These are phyloP conservation scores for Ophiocordyceps camponoti-saundersi DNA, from an alignment of 2,329 filamentous ascomycete genomes.

Conservation along the genomic window DNA sequence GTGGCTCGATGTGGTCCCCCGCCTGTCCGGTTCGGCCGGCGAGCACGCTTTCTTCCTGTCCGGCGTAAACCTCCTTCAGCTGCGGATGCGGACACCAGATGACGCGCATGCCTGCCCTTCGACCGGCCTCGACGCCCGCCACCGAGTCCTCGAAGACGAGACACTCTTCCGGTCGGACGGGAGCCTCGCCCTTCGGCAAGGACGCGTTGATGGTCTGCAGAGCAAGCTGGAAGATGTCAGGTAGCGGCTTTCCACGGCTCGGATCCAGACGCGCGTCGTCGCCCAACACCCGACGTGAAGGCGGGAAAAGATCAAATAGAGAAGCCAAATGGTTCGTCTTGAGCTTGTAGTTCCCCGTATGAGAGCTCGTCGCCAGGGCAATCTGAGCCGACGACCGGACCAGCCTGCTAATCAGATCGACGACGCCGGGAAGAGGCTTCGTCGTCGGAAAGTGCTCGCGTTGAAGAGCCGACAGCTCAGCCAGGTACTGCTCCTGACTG, in stretches of 20 bases:
- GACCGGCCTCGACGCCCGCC: slow-evolving; percentile 76
- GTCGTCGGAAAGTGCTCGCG: slow-evolving; percentile 52
- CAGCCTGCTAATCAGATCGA: slow-evolving; percentile 46
- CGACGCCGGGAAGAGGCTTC: slow-evolving; percentile 65
- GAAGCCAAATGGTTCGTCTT: slow-evolving; percentile 51
- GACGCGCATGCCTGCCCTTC: slow-evolving; percentile 86
- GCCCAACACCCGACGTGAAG: slow-evolving; percentile 60
- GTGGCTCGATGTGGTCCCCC: slow-evolving; percentile 28
- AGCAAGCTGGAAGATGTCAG: slow-evolving; percentile 85
- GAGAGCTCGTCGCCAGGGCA: slow-evolving; percentile 72
- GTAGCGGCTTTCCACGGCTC: slow-evolving; percentile 83
- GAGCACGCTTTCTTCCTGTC: slow-evolving; percentile 63
- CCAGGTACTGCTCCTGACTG: slow-evolving; percentile 46
- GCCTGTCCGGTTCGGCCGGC: slow-evolving; percentile 65
- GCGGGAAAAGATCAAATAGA: slow-evolving; percentile 48
- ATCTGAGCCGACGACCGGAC: slow-evolving; percentile 45
- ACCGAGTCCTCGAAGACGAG: slow-evolving; percentile 94
- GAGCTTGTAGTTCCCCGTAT: slow-evolving; percentile 53
- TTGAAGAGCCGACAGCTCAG: slow-evolving; percentile 46
- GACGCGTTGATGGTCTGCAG: slow-evolving; percentile 69
- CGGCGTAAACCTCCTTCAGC: slow-evolving; percentile 58
- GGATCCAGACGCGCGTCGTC: slow-evolving; percentile 64
- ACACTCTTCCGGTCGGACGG: slow-evolving; percentile 69
- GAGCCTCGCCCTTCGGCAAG: slow-evolving; percentile 41
- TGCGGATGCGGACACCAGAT: slow-evolving; percentile 81